These are phyloP conservation scores for Dioszegia hungarica DNA, from an alignment of 768 basidiomycete species.

Conservation along the genomic window DNA sequence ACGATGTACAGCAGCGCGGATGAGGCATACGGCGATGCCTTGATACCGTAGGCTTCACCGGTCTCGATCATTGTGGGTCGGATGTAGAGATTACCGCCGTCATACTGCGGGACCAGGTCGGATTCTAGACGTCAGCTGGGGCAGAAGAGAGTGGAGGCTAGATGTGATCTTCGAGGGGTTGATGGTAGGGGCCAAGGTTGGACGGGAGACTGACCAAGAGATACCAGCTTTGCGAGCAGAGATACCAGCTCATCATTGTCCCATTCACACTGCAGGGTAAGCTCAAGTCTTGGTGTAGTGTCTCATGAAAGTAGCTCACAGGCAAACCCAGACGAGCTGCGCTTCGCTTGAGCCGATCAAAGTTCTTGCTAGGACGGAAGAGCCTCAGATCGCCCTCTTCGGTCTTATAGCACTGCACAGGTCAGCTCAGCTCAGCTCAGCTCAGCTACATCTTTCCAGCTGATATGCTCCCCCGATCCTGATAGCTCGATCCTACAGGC, in stretches of 20 bases:
- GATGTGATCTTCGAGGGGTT: neutral
- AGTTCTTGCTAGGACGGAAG: conserved; percentile 95
- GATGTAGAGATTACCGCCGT: conserved; percentile 42
- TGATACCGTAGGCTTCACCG: conserved; percentile 40
- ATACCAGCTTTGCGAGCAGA: conserved; percentile 36
- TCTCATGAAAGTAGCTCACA: conserved; percentile 8
- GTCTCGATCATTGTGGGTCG: conserved; percentile 41
- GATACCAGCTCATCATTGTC: conserved; percentile 38
- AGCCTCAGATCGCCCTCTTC: conserved; percentile 66
- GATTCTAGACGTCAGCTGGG: conserved; percentile 17
- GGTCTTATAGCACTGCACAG: conserved; percentile 58
- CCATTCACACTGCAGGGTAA: conserved; percentile 27
- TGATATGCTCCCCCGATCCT: neutral
- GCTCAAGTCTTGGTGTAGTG: neutral
- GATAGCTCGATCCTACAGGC: neutral
- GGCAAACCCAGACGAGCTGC: conserved; percentile 37
- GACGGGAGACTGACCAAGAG: conserved; percentile 25
- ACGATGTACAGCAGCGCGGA: conserved; percentile 39
- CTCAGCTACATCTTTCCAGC: neutral
- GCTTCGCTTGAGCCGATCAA: conserved; percentile 79
- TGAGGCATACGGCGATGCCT: conserved; percentile 36
- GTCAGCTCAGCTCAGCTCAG: neutral
- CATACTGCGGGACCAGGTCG: conserved; percentile 31
- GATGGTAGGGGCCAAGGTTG: neutral
- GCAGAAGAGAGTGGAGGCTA: neutral